Evolutionary conservation across 2,329 filamentous ascomycete species (phyloP).

Genomic region (Xylariaceae sp.): DNA sequence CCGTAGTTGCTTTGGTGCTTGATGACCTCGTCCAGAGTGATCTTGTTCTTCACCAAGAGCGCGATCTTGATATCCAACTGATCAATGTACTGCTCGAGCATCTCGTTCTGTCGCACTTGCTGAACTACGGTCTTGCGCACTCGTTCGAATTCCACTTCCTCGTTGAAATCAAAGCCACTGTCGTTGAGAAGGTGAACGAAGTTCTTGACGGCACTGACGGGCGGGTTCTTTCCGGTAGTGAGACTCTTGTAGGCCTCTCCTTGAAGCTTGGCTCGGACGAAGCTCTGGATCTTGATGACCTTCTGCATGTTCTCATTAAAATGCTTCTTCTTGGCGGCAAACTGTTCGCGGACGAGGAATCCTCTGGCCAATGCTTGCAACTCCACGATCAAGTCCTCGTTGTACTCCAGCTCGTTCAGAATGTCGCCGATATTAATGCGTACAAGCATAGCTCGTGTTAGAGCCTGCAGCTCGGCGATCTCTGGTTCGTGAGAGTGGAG

Average conservation of each 20-base stretch:
- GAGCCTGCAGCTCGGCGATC: slow-evolving; percentile 66
- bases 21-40: slow-evolving; percentile 94
- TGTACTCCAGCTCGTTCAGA: slow-evolving; percentile 71
- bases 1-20: slow-evolving; percentile 96
- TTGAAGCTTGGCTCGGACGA: slow-evolving; percentile 89
- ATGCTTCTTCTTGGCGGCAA: slow-evolving; percentile 79
- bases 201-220: slow-evolving; percentile 93
- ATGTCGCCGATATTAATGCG: slow-evolving; percentile 68
- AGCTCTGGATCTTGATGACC: slow-evolving; percentile 97
- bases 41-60: slow-evolving; percentile 97
- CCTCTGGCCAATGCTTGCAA: slow-evolving; percentile 72
- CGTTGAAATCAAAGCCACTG: slow-evolving; percentile 97
- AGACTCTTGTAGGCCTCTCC: slow-evolving; percentile 97
- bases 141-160: slow-evolving; percentile 94
- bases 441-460: slow-evolving; percentile 72
- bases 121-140: slow-evolving; percentile 94
- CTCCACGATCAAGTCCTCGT: slow-evolving; percentile 70
- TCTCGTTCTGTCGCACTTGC: slow-evolving; percentile 93
- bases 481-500: slow-evolving; percentile 64
- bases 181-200: slow-evolving; percentile 97
- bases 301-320: slow-evolving; percentile 98
- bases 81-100: slow-evolving; percentile 95
- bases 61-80: slow-evolving; percentile 99
- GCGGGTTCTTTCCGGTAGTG: slow-evolving; percentile 92
- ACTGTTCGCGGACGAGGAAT: slow-evolving; percentile 66